phyloP scores from a whole-genome alignment of 2,329 filamentous ascomycete genomes.

The Botrytis hyacinthi region DNA sequence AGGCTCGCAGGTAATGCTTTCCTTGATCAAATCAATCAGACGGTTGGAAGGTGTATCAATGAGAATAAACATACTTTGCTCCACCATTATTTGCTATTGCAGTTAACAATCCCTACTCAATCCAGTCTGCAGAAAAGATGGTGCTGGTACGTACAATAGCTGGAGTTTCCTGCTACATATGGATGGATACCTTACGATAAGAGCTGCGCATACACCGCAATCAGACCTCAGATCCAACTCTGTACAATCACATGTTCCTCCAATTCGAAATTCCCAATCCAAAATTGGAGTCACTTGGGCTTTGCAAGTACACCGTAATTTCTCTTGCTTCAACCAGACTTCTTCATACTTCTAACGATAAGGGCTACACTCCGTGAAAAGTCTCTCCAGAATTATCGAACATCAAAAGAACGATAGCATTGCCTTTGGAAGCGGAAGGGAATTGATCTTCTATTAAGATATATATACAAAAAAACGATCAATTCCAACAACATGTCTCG shows the following conservation, averaged over 20 bases:
- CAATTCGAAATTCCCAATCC: background rate
- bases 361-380: background rate
- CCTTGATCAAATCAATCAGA: background rate
- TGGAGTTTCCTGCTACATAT: constrained; percentile 11
- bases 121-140: background rate
- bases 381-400: background rate
- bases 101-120: background rate
- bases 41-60: background rate
- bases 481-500: constrained; percentile 14
- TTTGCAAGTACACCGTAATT: background rate
- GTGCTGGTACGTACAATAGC: background rate
- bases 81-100: background rate
- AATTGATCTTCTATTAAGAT: background rate
- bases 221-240: background rate
- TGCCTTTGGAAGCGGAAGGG: background rate
- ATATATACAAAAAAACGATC: background rate
- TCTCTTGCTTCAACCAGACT: background rate
- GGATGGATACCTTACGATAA: constrained; percentile 8
- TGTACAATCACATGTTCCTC: background rate
- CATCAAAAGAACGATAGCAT: background rate
- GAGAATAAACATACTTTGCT: background rate
- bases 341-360: background rate
- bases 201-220: constrained; percentile 11
- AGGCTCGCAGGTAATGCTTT: background rate
- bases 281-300: background rate